Evolutionary conservation across 306 rosid genomes (phyloP).

Genomic region (Cucurbita maxima): DNA sequence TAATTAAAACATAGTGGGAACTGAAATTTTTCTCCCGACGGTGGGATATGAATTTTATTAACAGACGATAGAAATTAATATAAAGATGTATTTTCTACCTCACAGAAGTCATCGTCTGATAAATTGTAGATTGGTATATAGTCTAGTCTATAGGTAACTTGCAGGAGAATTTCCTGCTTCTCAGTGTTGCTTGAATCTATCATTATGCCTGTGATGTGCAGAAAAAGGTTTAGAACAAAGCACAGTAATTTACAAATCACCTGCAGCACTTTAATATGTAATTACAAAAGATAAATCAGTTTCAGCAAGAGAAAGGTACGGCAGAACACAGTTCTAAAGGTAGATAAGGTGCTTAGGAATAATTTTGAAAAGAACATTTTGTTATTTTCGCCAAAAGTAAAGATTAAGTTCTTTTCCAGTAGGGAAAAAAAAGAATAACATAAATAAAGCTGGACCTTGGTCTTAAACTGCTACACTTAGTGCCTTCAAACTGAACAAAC

Average conservation of each 20-base stretch:
- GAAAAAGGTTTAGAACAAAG: neutral
- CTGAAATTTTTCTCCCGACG: neutral
- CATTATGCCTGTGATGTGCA: slow-evolving; percentile 34
- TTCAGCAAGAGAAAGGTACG: neutral
- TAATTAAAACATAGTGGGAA: no score
- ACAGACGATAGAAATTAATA: neutral
- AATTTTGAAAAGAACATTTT: neutral
- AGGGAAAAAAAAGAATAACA: neutral
- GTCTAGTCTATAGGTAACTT: slow-evolving; percentile 25
- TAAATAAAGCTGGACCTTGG: neutral
- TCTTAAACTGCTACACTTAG: neutral
- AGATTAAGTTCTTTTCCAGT: neutral
- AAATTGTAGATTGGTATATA: slow-evolving; percentile 36
- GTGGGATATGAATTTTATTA: neutral
- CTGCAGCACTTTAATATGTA: neutral
- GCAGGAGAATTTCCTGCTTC: slow-evolving; percentile 31
- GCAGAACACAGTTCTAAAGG: neutral
- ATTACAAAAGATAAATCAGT: neutral
- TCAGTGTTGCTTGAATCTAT: slow-evolving; percentile 15
- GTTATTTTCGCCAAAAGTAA: neutral
- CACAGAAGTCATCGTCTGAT: slow-evolving; percentile 54
- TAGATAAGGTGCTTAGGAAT: neutral
- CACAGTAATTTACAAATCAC: neutral
- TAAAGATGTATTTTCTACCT: slow-evolving; percentile 27
- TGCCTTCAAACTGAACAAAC: neutral